A percentile compares a stretch with the other conserved stretches of the same genome.
phyloP scores from a whole-genome alignment of 495 filamentous ascomycete species.

The Cetradonia linearis region DNA sequence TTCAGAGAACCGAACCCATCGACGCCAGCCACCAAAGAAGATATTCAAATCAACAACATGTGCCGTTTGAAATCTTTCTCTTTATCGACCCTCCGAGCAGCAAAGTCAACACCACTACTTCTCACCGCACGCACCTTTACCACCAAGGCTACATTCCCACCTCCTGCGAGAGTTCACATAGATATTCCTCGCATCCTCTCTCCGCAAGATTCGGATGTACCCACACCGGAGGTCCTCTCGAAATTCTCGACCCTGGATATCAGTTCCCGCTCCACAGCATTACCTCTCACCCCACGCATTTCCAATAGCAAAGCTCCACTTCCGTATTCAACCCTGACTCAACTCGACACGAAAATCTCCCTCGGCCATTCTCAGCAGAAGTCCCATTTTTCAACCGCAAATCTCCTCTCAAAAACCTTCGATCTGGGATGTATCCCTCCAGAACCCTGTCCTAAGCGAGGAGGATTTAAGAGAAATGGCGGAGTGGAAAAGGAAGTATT shows the following conservation, averaged over 20 bases:
- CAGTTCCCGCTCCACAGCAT: too few species aligned
- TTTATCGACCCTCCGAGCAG: too few species aligned
- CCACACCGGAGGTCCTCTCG: too few species aligned
- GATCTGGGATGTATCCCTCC: background rate
- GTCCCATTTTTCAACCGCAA: background rate
- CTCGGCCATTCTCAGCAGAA: background rate
- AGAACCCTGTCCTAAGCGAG: background rate
- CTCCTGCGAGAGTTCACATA: too few species aligned
- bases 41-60: too few species aligned
- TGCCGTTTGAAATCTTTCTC: too few species aligned
- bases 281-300: background rate
- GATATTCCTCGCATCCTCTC: too few species aligned
- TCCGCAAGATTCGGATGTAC: too few species aligned
- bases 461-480: background rate
- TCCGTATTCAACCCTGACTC: background rate
- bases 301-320: background rate
- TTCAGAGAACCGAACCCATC: too few species aligned
- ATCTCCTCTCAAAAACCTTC: background rate
- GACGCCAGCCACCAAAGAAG: too few species aligned
- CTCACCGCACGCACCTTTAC: background rate
- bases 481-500: background rate
- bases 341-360: background rate
- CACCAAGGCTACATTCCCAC: too few species aligned
- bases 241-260: too few species aligned
- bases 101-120: background rate